phyloP scores from a whole-genome alignment of 305 asterid genomes.

The Vinca major region DNA sequence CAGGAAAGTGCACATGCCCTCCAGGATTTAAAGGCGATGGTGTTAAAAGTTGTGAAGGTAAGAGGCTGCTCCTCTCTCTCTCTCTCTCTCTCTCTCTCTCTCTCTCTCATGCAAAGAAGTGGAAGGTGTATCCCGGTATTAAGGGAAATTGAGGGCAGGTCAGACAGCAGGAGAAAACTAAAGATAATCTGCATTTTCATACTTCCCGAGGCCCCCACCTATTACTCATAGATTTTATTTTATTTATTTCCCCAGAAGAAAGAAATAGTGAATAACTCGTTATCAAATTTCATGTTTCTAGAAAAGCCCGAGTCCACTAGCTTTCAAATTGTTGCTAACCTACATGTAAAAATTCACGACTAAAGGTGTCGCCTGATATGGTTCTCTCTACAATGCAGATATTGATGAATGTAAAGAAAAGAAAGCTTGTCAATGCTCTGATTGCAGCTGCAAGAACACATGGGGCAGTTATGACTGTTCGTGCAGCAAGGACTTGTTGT shows the following conservation, averaged over 20 bases:
- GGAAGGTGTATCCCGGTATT: too few relatives aligned
- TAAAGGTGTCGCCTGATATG: not conserved
- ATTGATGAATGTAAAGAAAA: conserved; percentile 80
- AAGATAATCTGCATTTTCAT: not conserved
- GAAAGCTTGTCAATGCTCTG: conserved; percentile 92
- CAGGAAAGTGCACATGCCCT: conserved; percentile 56
- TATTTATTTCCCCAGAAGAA: too few relatives aligned
- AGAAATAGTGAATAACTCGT: not conserved
- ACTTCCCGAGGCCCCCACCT: too few relatives aligned
- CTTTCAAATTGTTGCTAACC: not conserved
- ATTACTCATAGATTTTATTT: too few relatives aligned
- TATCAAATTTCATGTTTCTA: not conserved
- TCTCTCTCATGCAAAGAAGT: too few relatives aligned
- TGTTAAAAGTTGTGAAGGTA: conserved; percentile 57
- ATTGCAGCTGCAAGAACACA: conserved; percentile 36
- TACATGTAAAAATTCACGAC: not conserved
- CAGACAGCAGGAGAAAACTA: not conserved
- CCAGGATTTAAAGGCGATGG: conserved; percentile 70
- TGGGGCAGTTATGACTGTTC: conserved; percentile 67
- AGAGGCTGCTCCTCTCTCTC: conserved; percentile 10
- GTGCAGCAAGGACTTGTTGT: conserved; percentile 65
- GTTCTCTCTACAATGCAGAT: conserved; percentile 31
- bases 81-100: not conserved
- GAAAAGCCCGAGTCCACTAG: not conserved
- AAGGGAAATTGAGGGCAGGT: too few relatives aligned